Evolutionary conservation across 257 asterid species (phyloP).

Genomic region (Ocimum tenuiflorum): DNA sequence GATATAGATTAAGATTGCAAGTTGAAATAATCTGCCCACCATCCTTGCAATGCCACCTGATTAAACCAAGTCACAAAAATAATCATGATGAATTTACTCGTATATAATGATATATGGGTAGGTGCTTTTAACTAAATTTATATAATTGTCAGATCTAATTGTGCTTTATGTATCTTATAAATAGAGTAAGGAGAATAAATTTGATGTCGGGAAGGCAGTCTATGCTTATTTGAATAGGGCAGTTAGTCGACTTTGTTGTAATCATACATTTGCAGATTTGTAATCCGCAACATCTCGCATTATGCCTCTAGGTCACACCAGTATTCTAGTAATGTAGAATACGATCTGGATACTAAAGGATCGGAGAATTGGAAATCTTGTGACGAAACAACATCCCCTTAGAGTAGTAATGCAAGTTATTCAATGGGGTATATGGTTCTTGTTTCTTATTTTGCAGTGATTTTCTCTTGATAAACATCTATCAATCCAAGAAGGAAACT

Average conservation of each 20-base stretch:
- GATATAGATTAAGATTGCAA: background rate
- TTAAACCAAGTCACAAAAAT: background rate
- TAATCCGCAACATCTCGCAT: background rate
- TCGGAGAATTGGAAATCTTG: background rate
- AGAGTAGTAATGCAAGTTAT: background rate
- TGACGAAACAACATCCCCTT: background rate
- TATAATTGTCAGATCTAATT: background rate
- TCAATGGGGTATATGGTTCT: background rate
- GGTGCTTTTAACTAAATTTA: background rate
- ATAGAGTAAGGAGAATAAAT: background rate
- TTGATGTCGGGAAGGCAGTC: background rate
- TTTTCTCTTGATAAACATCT: background rate
- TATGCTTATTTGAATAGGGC: background rate
- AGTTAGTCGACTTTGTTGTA: background rate
- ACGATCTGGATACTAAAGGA: background rate
- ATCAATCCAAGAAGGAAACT: background rate
- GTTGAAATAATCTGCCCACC: background rate
- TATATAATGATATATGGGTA: background rate
- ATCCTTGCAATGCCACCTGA: background rate
- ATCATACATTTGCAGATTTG: background rate
- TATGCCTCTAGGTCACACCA: background rate
- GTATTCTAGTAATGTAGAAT: background rate
- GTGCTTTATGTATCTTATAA: background rate
- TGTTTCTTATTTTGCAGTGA: background rate
- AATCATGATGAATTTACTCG: background rate